These are phyloP conservation scores for Metrosideros polymorpha DNA, from an alignment of 441 rosid species.

Conservation along the genomic window DNA sequence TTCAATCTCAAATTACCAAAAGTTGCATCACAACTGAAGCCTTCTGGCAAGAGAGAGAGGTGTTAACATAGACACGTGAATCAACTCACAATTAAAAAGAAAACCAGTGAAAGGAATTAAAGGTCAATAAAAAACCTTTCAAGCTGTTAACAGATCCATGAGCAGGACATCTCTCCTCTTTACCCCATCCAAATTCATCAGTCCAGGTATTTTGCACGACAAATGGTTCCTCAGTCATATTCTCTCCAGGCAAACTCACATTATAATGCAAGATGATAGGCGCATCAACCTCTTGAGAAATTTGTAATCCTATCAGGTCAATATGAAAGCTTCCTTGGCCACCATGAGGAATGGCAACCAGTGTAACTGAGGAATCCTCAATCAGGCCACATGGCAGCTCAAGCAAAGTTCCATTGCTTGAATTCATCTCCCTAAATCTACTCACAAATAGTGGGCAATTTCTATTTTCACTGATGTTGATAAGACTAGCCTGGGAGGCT, in stretches of 20 bases:
- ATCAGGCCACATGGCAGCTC: constrained; percentile 69
- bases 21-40: neutral
- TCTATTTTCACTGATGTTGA: constrained; percentile 15
- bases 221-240: constrained; percentile 53
- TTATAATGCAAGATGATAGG: constrained; percentile 50
- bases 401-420: constrained; percentile 28
- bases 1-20: neutral
- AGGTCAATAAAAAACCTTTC: constrained; percentile 34
- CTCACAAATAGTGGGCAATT: constrained; percentile 48
- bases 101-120: neutral
- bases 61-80: neutral
- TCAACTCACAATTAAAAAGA: neutral
- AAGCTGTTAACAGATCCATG: constrained; percentile 30
- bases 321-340: constrained; percentile 43
- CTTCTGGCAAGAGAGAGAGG: neutral
- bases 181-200: constrained; percentile 62
- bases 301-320: constrained; percentile 41
- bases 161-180: constrained; percentile 52
- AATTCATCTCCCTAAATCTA: constrained; percentile 10
- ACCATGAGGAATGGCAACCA: constrained; percentile 65
- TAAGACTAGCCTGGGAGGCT: constrained; percentile 1
- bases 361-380: constrained; percentile 67
- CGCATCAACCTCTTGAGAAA: constrained; percentile 28
- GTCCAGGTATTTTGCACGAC: constrained; percentile 78
- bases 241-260: constrained; percentile 51